Percentiles rank a stretch among this genome's conserved stretches.
phyloP scores from a whole-genome alignment of 2,329 filamentous ascomycete genomes.

The Monilinia vaccinii-corymbosi region DNA sequence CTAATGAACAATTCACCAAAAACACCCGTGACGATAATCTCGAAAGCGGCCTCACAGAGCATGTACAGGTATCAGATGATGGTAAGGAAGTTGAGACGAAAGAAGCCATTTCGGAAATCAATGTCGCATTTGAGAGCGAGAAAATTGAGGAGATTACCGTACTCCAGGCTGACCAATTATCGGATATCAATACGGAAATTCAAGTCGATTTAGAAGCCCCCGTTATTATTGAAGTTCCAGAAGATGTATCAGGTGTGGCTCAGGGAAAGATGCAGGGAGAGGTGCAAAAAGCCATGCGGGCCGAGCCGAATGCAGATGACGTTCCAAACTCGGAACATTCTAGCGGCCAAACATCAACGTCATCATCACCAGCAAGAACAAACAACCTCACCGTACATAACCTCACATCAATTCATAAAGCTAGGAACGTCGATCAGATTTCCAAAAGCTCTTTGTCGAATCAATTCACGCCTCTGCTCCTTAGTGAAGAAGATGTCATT shows the following conservation, averaged over 20 bases:
- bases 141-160: not conserved
- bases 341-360: conserved; percentile 2
- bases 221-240: not conserved
- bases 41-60: not conserved
- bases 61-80: not conserved
- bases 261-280: not conserved
- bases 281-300: not conserved
- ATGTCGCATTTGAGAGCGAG: too few species aligned
- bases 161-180: not conserved
- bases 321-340: not conserved
- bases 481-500: not conserved
- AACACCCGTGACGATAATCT: not conserved
- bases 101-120: not conserved
- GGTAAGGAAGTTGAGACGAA: not conserved
- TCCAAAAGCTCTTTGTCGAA: not conserved
- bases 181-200: not conserved
- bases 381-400: not conserved
- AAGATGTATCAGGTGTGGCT: not conserved
- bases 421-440: not conserved
- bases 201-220: not conserved
- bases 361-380: not conserved
- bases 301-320: not conserved
- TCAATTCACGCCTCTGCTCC: not conserved
- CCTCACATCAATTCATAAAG: not conserved
- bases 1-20: not conserved